These are phyloP conservation scores for Talaromyces sp. DNA, from an alignment of 2,329 filamentous ascomycete genomes.

Conservation along the genomic window DNA sequence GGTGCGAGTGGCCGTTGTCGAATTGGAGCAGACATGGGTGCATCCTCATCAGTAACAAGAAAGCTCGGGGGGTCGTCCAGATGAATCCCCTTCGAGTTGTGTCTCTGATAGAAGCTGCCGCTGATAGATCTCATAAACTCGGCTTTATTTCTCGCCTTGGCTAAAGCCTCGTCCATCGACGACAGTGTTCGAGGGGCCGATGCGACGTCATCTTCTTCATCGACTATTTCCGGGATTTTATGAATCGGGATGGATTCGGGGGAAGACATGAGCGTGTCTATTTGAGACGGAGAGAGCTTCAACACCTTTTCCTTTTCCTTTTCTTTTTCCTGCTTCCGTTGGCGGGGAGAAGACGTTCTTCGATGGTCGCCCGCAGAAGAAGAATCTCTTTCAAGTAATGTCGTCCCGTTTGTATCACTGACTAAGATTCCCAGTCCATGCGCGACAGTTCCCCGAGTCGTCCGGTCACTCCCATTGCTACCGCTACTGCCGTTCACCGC, in stretches of 20 bases:
- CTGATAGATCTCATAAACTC: constrained; percentile 19
- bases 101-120: constrained; percentile 10
- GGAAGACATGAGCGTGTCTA: constrained; percentile 47
- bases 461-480: neutral
- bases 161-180: constrained; percentile 25
- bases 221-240: constrained; percentile 20
- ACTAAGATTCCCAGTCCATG: constrained; percentile 7
- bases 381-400: neutral
- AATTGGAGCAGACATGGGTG: constrained; percentile 16
- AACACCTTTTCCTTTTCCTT: constrained; percentile 31
- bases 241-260: constrained; percentile 46
- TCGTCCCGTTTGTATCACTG: neutral
- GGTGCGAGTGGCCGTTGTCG: constrained; percentile 28
- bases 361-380: neutral
- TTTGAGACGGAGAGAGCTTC: constrained; percentile 48
- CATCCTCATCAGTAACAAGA: constrained; percentile 16
- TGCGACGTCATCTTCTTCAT: neutral
- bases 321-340: constrained; percentile 4
- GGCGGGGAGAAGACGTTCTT: constrained; percentile 1
- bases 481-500: neutral
- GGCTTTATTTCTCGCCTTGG: constrained; percentile 16
- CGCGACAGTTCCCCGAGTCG: neutral
- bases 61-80: constrained; percentile 22
- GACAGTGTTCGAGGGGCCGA: constrained; percentile 4
- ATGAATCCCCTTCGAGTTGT: constrained; percentile 10